Percentiles rank a stretch among this genome's conserved stretches.
Conservation (phyloP, 1,284 basidiomycete genomes). For the Ceratobasidium sp. region DNA sequence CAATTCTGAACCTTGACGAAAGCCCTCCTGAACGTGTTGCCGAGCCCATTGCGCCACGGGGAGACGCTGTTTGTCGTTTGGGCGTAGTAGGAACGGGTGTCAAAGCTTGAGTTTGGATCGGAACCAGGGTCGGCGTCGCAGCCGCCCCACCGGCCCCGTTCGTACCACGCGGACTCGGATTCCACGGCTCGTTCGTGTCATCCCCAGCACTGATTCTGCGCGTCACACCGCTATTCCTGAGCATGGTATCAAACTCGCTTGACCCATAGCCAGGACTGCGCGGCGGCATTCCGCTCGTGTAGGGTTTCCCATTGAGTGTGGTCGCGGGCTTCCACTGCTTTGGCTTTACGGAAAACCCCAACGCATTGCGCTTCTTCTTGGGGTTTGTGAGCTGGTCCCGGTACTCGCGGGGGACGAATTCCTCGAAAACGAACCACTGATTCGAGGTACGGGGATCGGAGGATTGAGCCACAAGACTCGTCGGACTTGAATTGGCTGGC, state of each 20-base stretch:
- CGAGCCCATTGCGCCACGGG: neutral
- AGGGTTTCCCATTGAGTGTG: conserved; percentile 81
- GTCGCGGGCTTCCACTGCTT: conserved; percentile 78
- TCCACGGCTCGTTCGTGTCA: conserved; percentile 46
- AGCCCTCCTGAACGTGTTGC: conserved; percentile 21
- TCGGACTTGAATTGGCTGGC: conserved; percentile 54
- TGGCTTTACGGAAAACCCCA: conserved; percentile 55
- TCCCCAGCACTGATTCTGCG: conserved; percentile 71
- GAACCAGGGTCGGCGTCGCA: conserved; percentile 40
- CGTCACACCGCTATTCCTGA: conserved; percentile 62
- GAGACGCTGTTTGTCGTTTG: conserved; percentile 7
- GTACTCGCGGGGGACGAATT: conserved; percentile 87
- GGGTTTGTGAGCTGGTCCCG: conserved; percentile 74
- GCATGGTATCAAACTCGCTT: conserved; percentile 79
- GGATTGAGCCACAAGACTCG: conserved; percentile 48
- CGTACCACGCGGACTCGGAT: neutral
- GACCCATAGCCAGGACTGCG: conserved; percentile 64
- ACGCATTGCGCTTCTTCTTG: conserved; percentile 54
- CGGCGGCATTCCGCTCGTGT: conserved; percentile 74
- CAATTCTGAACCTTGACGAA: conserved; percentile 42
- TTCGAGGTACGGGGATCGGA: conserved; percentile 66
- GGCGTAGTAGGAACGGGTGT: conserved; percentile 37
- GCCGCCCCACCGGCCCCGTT: neutral
- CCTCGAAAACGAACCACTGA: conserved; percentile 83
- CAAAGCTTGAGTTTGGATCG: conserved; percentile 51